Evolutionary conservation across 73 alveolate species (phyloP), one percentile per base, ranked within the genome.

Genomic region (Tetrahymena thermophila): DNA sequence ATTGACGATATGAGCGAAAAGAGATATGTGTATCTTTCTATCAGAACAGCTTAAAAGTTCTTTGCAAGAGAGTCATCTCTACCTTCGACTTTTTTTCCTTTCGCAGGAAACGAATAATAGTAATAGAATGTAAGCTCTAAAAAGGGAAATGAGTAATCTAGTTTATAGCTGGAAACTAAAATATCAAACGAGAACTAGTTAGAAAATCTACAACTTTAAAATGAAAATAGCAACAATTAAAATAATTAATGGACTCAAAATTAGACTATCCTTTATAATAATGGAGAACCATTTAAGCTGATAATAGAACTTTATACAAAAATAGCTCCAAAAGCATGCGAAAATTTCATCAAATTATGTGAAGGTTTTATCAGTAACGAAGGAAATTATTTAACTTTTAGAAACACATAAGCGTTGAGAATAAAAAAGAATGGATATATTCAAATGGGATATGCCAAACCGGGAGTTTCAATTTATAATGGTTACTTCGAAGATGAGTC

Each of bases 401-500:
- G 94, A 44, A 95, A 95, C 89, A 89, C 97, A 10, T 37, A 85
- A 43, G 93, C 84, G 85, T 28, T 25, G 10, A 42, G 94, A 85
- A 34, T 50, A 19, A 89, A 95, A 50, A 89, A 93, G 43, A 95
- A 95, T 50, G 97, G 97, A 55, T 85, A 15, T 94, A 31, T 95
- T 37, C 84, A 95, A 57, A 94, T 94, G 37, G 97, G 97, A 25
- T 95, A 85, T 37, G 85, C 94, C 35, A 57, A 50, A 25, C 93
- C 71, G 21, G 94, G 94, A 44, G 95, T 95, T 9, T 95, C 97
- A 13, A 95, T 89, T 19, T 95, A 50, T 50, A 94, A 94, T 16
- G 95, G 85, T 34, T 95, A 85, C 50, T 95, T 95, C 35, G 97
- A 95, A 44, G 97, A 95, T 95, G 97, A 95, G 89, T 95, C 97